Evolutionary conservation across 495 filamentous ascomycete genomes (phyloP).

Genomic region (Penicillium longicatenatum): DNA sequence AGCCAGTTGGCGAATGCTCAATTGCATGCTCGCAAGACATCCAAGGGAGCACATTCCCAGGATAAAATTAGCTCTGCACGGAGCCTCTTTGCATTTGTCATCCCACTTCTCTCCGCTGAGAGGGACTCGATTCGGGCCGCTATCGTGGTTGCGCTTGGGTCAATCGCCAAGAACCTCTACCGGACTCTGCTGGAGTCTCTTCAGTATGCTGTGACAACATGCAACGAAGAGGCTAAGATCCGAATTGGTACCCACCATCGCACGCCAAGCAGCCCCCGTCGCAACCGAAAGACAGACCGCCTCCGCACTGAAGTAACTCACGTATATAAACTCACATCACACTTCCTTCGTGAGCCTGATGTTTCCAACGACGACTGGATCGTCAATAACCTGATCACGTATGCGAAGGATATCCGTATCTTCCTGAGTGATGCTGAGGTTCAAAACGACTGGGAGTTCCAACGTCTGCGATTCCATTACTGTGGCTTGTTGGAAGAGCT

Average conservation of each 20-base stretch:
- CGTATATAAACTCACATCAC: constrained; percentile 91
- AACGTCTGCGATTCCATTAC: constrained; percentile 87
- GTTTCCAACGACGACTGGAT: constrained; percentile 92
- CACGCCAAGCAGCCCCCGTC: constrained; percentile 70
- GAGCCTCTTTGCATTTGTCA: constrained; percentile 85
- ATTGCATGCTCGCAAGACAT: constrained; percentile 75
- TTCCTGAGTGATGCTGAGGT: constrained; percentile 93
- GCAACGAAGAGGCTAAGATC: constrained; percentile 87
- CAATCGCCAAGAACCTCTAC: constrained; percentile 95
- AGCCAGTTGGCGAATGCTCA: constrained; percentile 63
- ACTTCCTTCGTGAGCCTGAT: constrained; percentile 77
- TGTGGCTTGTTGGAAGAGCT: constrained; percentile 92
- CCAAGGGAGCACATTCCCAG: constrained; percentile 64
- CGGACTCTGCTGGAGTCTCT: constrained; percentile 87
- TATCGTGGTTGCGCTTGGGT: constrained; percentile 88
- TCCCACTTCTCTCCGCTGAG: constrained; percentile 78
- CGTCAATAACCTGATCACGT: constrained; percentile 82
- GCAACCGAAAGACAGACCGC: constrained; percentile 78
- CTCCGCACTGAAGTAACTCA: constrained; percentile 93
- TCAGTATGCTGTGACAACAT: constrained; percentile 76
- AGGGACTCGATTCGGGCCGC: constrained; percentile 80
- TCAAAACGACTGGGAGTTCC: constrained; percentile 95
- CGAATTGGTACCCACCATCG: constrained; percentile 75
- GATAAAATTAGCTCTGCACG: constrained; percentile 88
- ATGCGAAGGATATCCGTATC: constrained; percentile 87